A percentile compares a stretch with the other conserved stretches of the same genome.
These are phyloP conservation scores for Yamadazyma olivae DNA, from an alignment of 805 yeast species.

Conservation along the genomic window DNA sequence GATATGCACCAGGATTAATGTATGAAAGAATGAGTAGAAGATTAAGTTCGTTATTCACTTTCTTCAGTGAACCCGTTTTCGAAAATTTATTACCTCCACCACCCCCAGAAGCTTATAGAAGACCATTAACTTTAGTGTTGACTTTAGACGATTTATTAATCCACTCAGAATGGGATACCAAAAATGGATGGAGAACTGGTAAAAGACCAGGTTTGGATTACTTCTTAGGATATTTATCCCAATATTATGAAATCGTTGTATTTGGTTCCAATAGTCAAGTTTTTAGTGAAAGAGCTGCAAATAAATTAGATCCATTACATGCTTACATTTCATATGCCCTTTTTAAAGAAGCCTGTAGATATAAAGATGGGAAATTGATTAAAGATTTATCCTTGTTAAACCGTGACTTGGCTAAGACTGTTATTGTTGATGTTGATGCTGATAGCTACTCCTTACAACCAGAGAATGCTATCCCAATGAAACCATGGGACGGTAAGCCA, in stretches of 20 bases:
- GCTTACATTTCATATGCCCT: constrained; percentile 85
- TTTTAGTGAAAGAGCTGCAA: constrained; percentile 79
- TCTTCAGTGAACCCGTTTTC: constrained; percentile 90
- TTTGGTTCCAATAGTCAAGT: constrained; percentile 84
- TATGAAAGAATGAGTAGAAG: constrained; percentile 70
- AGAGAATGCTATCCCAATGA: constrained; percentile 84
- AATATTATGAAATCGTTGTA: constrained; percentile 92
- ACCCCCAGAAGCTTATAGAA: constrained; percentile 83
- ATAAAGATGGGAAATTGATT: constrained; percentile 82
- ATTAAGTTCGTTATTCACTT: constrained; percentile 68
- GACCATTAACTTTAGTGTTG: constrained; percentile 87
- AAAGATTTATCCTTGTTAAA: constrained; percentile 89
- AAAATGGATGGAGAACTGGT: constrained; percentile 97
- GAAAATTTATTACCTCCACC: constrained; percentile 94
- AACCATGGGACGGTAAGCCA: constrained; percentile 82
- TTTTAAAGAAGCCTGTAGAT: constrained; percentile 87
- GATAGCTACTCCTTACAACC: constrained; percentile 80
- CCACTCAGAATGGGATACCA: constrained; percentile 88
- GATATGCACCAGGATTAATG: constrained; percentile 63
- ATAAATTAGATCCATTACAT: constrained; percentile 89
- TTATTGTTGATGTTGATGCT: constrained; percentile 75
- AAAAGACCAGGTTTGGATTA: constrained; percentile 98
- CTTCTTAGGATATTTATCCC: constrained; percentile 90
- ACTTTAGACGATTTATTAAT: constrained; percentile 86
- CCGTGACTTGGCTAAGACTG: constrained; percentile 81